Base-by-base conservation (phyloP, 2,329 filamentous ascomycete genomes). In the Periglandula ipomoeae region DNA sequence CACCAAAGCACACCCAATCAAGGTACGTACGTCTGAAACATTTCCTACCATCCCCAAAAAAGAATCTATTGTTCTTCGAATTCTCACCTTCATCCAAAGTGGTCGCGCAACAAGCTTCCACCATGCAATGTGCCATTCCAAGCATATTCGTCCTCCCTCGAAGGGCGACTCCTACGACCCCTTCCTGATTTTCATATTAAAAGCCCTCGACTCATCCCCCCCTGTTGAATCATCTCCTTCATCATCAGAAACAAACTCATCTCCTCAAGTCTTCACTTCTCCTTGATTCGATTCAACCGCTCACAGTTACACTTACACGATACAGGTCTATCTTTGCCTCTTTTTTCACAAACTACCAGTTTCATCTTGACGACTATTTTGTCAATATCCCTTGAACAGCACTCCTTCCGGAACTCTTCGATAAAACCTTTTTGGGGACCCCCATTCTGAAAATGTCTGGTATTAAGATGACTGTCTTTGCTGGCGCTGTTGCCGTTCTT, bases 401-500 rank as follows among this genome's bases (percentile, higher is more conserved):
- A 32, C 8, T 32, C 11, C 5, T 32, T 32, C 30, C 30, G 15
- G 30, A 32, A 32, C 15, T 15, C 9, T 44, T 34, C 19, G 27
- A 34, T 8, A 4, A 19, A 7, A 5, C 35, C 23, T 17, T 24
- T 24, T 7, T 24, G 2, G 5, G 24, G 15, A 32, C 11, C 26
- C 26, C 13, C 27, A 23, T 23, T 6, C 10, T 7, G 6, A 49
- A 48, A 44, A 66, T 66, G 64, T 45, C 54, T 55, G 49, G 55
- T 35, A 47, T 53, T 53, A 65, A 61, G 53, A 61, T 62, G 57
- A 56, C 57, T 47, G 26, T 55, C 32, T 47, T 63, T 30, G 49
- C 53, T 49, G 50, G 50, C 42, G 52, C 51, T 26, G 48, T 64
- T 44, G 56, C 55, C 44, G 39, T 62, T 22, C 44, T 55, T 26